Evolutionary conservation across 257 asterid species (phyloP).

Genomic region (Solanum sparsipilum): DNA sequence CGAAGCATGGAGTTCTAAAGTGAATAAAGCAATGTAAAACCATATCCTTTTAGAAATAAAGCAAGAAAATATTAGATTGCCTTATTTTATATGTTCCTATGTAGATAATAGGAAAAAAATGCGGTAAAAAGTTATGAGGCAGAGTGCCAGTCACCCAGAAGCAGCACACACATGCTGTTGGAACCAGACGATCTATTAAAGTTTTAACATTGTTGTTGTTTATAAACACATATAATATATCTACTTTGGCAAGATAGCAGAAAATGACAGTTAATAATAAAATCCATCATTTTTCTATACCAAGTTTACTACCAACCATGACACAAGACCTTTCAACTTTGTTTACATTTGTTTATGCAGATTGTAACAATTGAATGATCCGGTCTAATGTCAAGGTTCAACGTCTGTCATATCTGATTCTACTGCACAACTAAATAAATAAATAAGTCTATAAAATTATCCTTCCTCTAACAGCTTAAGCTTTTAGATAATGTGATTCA

Average conservation of each 20-base stretch:
- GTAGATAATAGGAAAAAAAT: background rate
- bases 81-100: background rate
- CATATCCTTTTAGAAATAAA: background rate
- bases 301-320: background rate
- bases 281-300: background rate
- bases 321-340: background rate
- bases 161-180: background rate
- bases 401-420: background rate
- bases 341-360: background rate
- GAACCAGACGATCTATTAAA: background rate
- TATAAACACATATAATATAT: background rate
- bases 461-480: background rate
- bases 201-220: background rate
- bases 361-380: background rate
- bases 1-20: background rate
- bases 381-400: background rate
- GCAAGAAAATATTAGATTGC: background rate
- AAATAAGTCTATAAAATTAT: background rate
- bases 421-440: background rate
- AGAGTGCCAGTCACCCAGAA: background rate
- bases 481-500: background rate
- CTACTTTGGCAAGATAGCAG: background rate
- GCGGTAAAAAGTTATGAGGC: background rate
- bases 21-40: background rate
- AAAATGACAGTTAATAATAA: background rate